These are phyloP conservation scores for Cladosporium colombiae DNA, from an alignment of 2,329 filamentous ascomycete genomes.

Conservation along the genomic window DNA sequence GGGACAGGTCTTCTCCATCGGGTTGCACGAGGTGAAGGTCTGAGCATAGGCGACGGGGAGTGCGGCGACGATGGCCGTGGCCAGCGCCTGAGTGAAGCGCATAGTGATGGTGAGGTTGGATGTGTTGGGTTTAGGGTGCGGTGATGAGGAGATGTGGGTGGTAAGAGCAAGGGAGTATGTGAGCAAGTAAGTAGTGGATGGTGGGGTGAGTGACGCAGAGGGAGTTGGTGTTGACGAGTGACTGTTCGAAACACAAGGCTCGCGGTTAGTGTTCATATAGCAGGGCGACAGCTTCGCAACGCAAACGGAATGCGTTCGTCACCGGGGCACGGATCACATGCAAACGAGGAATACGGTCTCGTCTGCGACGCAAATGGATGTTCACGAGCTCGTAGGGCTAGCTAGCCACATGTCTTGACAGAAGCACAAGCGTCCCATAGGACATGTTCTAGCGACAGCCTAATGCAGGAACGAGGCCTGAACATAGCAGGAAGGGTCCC, in stretches of 20 bases:
- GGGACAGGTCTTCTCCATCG: conserved; percentile 69
- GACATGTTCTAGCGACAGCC: neutral
- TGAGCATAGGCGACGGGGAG: conserved; percentile 63
- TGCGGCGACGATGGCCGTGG: conserved; percentile 40
- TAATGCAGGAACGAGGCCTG: conserved; percentile 15
- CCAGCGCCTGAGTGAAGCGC: conserved; percentile 34
- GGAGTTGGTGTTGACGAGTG: neutral
- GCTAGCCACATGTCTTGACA: conserved; percentile 1
- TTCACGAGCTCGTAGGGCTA: conserved; percentile 12
- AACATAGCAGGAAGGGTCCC: conserved; percentile 3
- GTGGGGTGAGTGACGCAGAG: neutral
- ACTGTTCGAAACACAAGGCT: neutral
- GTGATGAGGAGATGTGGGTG: conserved; percentile 1
- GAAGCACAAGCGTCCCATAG: conserved; percentile 8
- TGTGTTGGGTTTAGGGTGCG: neutral
- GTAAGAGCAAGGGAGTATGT: neutral
- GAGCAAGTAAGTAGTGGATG: neutral
- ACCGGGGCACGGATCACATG: conserved; percentile 16
- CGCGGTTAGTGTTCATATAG: conserved; percentile 11
- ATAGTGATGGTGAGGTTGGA: conserved; percentile 28
- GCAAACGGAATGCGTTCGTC: conserved; percentile 18
- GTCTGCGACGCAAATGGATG: neutral
- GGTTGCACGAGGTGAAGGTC: conserved; percentile 76
- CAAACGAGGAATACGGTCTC: conserved; percentile 13
- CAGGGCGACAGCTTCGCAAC: conserved; percentile 10